Evolutionary conservation across 805 yeast genomes (phyloP), one percentile per base, ranked within the genome.

Genomic region (Starmerella lactis-condensi): DNA sequence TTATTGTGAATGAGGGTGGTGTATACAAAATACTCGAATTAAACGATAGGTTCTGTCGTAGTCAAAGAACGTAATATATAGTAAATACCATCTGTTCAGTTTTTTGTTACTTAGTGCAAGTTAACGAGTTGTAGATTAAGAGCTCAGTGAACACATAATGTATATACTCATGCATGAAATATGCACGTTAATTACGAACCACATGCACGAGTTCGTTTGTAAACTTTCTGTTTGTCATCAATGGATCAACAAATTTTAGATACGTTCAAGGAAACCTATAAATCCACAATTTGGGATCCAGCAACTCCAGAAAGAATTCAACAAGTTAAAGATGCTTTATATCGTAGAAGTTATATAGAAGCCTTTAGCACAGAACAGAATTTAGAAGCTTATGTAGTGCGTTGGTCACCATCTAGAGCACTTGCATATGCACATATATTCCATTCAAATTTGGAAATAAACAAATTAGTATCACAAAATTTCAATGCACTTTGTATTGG

Each of bases 1-100:
- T 78, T 6, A 58, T 64, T 46, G 85, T 93, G 2, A 75, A 78
- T 42, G 57, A 79, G 41, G 94, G 83, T 51, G 99, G 99, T 28
- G 75, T 79, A 3, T 89, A 89, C 48, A 93, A 83, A 53, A 95
- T 95, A 5, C 66, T 81, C 26, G 82, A 75, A 47, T 69, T 89
- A n/a, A 68, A 69, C 27, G 99, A 89, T 56, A 75, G 77, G 6
- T 75, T 58, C 53, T 89, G 99, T 61, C 31, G 46, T 9, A 38
- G 41, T 17, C 26, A 22, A 7, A 13, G 36, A 3, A 26, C 19
- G 21, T n/a, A n/a, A n/a, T n/a, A n/a, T n/a, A n/a, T n/a, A n/a
- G n/a, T n/a, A n/a, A n/a, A n/a, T n/a, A n/a, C n/a, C n/a, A n/a
- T n/a, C n/a, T n/a, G n/a, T n/a, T n/a, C n/a, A n/a, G n/a, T n/a